Conservation (phyloP, 805 yeast species). For the Sugiyamaella americana region DNA sequence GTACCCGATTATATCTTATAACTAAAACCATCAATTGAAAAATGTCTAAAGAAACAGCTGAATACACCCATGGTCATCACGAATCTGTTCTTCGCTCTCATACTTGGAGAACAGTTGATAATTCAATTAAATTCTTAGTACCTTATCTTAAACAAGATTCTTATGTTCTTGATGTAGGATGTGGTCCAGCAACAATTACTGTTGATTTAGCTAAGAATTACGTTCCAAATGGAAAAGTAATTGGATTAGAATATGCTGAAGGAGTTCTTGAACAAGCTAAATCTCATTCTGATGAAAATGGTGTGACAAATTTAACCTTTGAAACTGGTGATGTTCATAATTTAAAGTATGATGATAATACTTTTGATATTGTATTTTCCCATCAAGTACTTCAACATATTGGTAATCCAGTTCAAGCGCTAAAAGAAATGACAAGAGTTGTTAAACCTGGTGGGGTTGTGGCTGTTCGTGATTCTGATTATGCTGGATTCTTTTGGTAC, state of each 20-base stretch:
- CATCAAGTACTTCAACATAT: constrained; percentile 38
- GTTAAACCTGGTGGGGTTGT: constrained; percentile 33
- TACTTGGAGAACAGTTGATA: constrained; percentile 33
- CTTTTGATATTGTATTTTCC: constrained; percentile 37
- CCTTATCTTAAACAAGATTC: constrained; percentile 28
- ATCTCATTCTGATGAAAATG: constrained; percentile 13
- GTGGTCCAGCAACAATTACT: constrained; percentile 41
- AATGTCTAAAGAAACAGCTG: constrained; percentile 1
- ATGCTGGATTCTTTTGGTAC: constrained; percentile 17
- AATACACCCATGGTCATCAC: constrained; percentile 24
- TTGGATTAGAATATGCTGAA: constrained; percentile 33
- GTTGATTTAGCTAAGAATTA: constrained; percentile 31
- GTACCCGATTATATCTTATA: too few species aligned
- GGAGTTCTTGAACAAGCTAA: constrained; percentile 31
- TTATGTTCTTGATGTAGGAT: constrained; percentile 37
- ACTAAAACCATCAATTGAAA: too few species aligned
- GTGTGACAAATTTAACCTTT: constrained; percentile 24
- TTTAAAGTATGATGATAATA: constrained; percentile 33
- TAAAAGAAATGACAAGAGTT: constrained; percentile 36
- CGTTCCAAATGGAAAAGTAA: constrained; percentile 28
- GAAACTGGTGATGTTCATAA: constrained; percentile 30
- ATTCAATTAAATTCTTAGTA: constrained; percentile 28
- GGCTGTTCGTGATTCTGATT: constrained; percentile 34
- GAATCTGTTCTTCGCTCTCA: constrained; percentile 28
- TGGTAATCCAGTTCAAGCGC: constrained; percentile 31